Conservation (phyloP, 2,329 filamentous ascomycete species). For the Aspergillus costaricaensis region DNA sequence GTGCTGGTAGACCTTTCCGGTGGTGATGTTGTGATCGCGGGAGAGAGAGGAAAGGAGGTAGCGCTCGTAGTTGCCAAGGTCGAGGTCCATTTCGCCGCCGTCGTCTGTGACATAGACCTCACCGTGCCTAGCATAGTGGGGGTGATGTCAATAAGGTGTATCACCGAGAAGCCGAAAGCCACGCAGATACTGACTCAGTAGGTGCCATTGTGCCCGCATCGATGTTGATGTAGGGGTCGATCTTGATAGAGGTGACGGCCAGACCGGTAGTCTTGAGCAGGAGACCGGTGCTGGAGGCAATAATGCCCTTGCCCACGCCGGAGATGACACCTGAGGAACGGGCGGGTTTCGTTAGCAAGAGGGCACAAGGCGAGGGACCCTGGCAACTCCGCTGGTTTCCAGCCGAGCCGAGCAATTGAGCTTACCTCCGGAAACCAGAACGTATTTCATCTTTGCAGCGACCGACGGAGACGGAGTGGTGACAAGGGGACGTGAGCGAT, state of each 20-base stretch:
- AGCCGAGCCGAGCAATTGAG: slow-evolving; percentile 14
- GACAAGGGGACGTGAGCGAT: not conserved
- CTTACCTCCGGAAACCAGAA: slow-evolving; percentile 76
- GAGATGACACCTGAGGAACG: slow-evolving; percentile 46
- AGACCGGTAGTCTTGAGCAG: slow-evolving; percentile 34
- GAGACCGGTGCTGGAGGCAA: slow-evolving; percentile 55
- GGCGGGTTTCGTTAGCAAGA: slow-evolving; percentile 11
- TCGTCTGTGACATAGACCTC: slow-evolving; percentile 88
- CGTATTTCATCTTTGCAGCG: slow-evolving; percentile 70
- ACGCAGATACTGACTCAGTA: slow-evolving; percentile 24
- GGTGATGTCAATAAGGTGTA: slow-evolving; percentile 5
- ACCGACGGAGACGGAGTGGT: slow-evolving; percentile 1
- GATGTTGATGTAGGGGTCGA: slow-evolving; percentile 72
- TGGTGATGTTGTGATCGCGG: slow-evolving; percentile 93
- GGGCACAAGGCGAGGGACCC: not conserved
- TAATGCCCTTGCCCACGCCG: slow-evolving; percentile 63
- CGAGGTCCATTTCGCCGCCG: slow-evolving; percentile 74
- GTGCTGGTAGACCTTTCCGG: slow-evolving; percentile 90
- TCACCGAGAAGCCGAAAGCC: slow-evolving; percentile 4
- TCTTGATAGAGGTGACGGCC: slow-evolving; percentile 36
- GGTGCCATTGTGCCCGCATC: slow-evolving; percentile 69
- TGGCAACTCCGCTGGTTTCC: not conserved
- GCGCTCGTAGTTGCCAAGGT: slow-evolving; percentile 75
- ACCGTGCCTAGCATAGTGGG: slow-evolving; percentile 57
- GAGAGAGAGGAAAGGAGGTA: slow-evolving; percentile 82